Evolutionary conservation across 805 yeast species (phyloP).

Genomic region (Kazachstania viticola): DNA sequence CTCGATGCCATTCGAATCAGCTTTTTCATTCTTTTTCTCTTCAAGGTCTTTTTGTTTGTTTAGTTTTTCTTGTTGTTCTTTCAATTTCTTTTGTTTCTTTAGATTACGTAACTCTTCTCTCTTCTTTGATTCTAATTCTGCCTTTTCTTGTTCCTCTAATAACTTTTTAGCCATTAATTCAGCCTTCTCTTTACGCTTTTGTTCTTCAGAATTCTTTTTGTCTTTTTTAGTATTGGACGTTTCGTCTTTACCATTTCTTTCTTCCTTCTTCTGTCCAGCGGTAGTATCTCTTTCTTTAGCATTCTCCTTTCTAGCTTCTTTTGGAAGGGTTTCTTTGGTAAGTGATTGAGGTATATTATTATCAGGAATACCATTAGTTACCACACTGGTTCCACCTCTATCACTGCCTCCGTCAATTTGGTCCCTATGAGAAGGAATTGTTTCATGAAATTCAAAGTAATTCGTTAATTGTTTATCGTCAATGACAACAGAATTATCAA

Average conservation of each 20-base stretch:
- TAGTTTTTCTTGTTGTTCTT: conserved; percentile 6
- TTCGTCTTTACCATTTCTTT: no score
- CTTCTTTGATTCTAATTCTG: conserved; percentile 4
- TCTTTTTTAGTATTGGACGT: background rate
- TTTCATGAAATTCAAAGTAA: conserved; percentile 3
- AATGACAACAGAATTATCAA: conserved; percentile 4
- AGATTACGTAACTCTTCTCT: conserved; percentile 3
- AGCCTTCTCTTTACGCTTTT: conserved; percentile 9
- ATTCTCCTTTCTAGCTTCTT: no score
- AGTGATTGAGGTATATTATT: no score
- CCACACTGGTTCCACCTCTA: no score
- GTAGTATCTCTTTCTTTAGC: no score
- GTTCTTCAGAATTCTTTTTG: conserved; percentile 1
- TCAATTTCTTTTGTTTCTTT: conserved; percentile 8
- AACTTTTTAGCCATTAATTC: conserved; percentile 16
- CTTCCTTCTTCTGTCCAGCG: no score
- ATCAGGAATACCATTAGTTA: no score
- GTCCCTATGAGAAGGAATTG: background rate
- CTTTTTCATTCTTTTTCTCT: conserved; percentile 2
- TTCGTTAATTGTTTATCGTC: background rate
- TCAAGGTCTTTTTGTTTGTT: conserved; percentile 4
- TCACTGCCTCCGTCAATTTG: no score
- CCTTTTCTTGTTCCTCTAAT: conserved; percentile 9
- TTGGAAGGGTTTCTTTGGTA: no score
- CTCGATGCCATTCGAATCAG: conserved; percentile 1